A percentile compares a stretch with the other conserved stretches of the same genome.
Evolutionary conservation across 768 basidiomycete species (phyloP).

Genomic region (Suillus alpinus): DNA sequence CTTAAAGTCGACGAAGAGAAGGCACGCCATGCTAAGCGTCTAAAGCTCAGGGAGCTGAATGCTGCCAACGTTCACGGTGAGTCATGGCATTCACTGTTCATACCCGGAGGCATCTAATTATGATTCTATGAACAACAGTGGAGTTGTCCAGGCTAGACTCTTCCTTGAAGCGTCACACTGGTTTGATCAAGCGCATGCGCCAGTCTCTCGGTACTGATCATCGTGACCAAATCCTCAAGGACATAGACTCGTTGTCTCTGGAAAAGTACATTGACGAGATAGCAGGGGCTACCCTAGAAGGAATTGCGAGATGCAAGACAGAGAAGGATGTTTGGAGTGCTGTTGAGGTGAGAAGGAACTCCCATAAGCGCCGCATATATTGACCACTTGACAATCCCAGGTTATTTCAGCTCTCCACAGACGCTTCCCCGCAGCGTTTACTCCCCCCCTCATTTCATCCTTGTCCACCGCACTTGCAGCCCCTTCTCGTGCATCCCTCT

Average conservation of each 20-base stretch:
- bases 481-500: constrained; percentile 54
- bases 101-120: constrained; percentile 7
- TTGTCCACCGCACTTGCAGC: constrained; percentile 58
- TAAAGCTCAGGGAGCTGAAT: constrained; percentile 59
- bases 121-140: constrained; percentile 23
- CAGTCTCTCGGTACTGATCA: constrained; percentile 83
- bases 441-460: constrained; percentile 61
- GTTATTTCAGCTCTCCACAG: constrained; percentile 86
- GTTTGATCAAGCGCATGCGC: constrained; percentile 89
- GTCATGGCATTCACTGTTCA: constrained; percentile 12
- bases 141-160: constrained; percentile 84
- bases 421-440: constrained; percentile 79
- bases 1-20: constrained; percentile 49
- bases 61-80: constrained; percentile 47
- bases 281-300: constrained; percentile 82
- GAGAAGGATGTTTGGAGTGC: constrained; percentile 92
- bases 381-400: constrained; percentile 38
- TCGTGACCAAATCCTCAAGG: constrained; percentile 85
- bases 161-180: constrained; percentile 93
- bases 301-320: constrained; percentile 81
- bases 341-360: constrained; percentile 66
- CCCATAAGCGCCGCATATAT: not conserved
- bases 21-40: constrained; percentile 53
- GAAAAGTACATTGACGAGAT: constrained; percentile 98
- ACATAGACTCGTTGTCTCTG: constrained; percentile 83